Evolutionary conservation across 164 flowering plant genomes (phyloP), one percentile per base, ranked within the genome.

Genomic region (Magnolia kwangsiensis): DNA sequence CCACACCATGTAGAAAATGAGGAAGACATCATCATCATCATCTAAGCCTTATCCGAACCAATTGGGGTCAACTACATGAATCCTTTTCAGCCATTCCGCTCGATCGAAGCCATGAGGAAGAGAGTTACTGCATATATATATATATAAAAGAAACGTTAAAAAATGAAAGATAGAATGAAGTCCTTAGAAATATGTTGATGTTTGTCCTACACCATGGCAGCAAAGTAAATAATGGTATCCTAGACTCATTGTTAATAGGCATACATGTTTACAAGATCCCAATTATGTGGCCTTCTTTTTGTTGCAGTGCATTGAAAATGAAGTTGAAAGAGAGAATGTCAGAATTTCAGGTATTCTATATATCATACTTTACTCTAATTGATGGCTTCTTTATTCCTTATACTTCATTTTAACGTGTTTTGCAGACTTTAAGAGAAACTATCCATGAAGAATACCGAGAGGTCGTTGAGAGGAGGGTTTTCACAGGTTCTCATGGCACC

Each of bases 381-480:
- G 63, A 7, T 2, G 29, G 6, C 50, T 4, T 58, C 74, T 75
- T 63, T 77, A 20, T 37, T 37, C 45, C 45, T 37, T 37, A 37
- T 31, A 5, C 27, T 1, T 76, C 37, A 18, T 50, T 14, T 50
- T 67, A n/a, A 67, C 6, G 4, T 37, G 4, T 37, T 69, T 72
- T 86, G 78, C 90, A 95, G 98, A 78, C 75, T 72, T 81, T 95
- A 20, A 87, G 98, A 76, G 90, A 94, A 82, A 86, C 67, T 77
- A 92, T 94, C 74, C 97, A 88, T 76, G 91, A 90, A 88, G 98
- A 96, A 78, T 90, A 96, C 75, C 96, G 98, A 29, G 99, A 94
- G 73, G 97, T 96, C 73, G 94, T 96, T 68, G 98, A 94, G 84
- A 91, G 99, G 73, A 92, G 99, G 80, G 95, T 96, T 67, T 96